Evolutionary conservation across 306 rosid genomes (phyloP), one percentile per base, ranked within the genome.

Genomic region (Prunus campanulata): DNA sequence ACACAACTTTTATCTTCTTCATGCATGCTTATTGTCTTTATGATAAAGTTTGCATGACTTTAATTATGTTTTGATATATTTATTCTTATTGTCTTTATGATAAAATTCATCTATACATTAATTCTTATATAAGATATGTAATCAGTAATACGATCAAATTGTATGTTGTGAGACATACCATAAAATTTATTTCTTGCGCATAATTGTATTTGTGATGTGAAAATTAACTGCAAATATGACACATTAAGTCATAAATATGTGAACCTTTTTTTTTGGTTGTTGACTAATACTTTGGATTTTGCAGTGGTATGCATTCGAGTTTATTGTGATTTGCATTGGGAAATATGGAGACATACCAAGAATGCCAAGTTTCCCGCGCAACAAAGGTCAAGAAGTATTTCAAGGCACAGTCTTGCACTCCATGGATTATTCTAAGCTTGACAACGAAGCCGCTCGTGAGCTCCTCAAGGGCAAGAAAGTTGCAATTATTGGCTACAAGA

Each of bases 231-330:
- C 0, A 39, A 39, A 39, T 39, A 39, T 39, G 44, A 39, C 9
- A 39, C 44, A 39, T 39, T 39, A 3, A 60, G 2, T 5, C 9
- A 13, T 13, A 12, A 60, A 13, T 27, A 27, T 7, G 39, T 60
- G 2, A 60, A 25, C 9, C 9, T 0, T 60, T 13, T 57, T 20
- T 0, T 6, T 56, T 18, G 27, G 15, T 57, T 57, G 5, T 14
- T 29, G 29, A 30, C 44, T 62, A 62, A 4, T 13, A 10, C 9
- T 39, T 29, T 16, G 68, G 60, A 12, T 4, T 29, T 1, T 18
- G 46, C 83, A 88, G 93, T 83, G 87, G 89, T 87, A 86, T 68
- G 87, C 75, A 2, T 87, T 90, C 59, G 90, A 90, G 86, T 76
- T 90, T 20, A 70, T 90, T 44, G 90, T 84, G 27, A 81, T 90